Conservation (phyloP, 129 eudicot species). For the Helianthus annuus region DNA sequence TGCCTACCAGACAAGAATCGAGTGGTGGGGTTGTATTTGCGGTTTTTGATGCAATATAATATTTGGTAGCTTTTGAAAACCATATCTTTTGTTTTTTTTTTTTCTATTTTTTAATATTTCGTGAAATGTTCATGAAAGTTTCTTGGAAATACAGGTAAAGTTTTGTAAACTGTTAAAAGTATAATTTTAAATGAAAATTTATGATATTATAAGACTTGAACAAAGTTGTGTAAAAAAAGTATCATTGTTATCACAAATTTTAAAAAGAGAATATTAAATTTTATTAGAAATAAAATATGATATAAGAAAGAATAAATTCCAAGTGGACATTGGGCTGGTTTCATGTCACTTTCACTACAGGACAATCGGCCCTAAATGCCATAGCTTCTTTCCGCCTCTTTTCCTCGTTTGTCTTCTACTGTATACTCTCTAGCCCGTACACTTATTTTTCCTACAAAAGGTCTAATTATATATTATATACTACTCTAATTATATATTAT, state of each 20-base stretch:
- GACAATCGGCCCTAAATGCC: not conserved
- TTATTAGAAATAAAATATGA: too few relatives aligned
- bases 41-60: not conserved
- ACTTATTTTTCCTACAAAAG: too few relatives aligned
- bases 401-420: slow-evolving; percentile 13
- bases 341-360: not conserved
- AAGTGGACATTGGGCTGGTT: slow-evolving; percentile 5
- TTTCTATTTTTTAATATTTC: not conserved
- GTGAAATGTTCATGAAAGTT: not conserved
- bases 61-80: not conserved
- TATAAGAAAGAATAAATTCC: not conserved
- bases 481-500: too few relatives aligned
- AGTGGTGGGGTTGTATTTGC: slow-evolving; percentile 1
- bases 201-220: too few relatives aligned
- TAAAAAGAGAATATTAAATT: too few relatives aligned
- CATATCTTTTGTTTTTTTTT: not conserved
- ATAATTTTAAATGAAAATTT: not conserved
- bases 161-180: not conserved
- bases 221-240: too few relatives aligned
- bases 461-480: too few relatives aligned
- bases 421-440: not conserved
- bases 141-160: not conserved
- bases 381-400: not conserved
- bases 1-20: not conserved
- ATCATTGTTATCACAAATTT: too few relatives aligned